Percentiles rank a stretch among this genome's conserved stretches.
These are phyloP conservation scores for Fragaria nilgerrensis DNA, from an alignment of 306 rosid genomes.

Conservation along the genomic window DNA sequence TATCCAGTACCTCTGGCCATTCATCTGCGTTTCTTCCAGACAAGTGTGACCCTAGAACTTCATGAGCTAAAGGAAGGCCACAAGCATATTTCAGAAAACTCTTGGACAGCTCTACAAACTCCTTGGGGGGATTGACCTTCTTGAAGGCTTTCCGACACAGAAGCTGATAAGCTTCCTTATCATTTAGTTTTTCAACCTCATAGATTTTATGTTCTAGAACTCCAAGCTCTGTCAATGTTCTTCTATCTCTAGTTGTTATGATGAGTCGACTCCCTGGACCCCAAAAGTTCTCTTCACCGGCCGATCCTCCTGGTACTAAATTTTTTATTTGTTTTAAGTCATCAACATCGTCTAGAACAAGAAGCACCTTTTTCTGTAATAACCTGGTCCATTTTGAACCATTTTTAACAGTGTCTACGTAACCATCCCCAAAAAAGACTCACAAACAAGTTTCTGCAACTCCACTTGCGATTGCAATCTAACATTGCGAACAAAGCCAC, in stretches of 20 bases:
- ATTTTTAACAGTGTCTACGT: too few relatives aligned
- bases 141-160: constrained; percentile 5
- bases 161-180: constrained; percentile 1
- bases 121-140: neutral
- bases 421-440: too few relatives aligned
- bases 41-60: constrained; percentile 14
- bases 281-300: neutral
- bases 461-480: neutral
- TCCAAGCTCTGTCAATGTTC: neutral
- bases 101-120: neutral
- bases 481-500: neutral
- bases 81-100: constrained; percentile 9
- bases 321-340: neutral
- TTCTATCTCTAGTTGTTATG: constrained; percentile 15
- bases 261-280: neutral
- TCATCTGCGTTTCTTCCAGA: neutral
- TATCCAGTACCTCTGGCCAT: constrained; percentile 4
- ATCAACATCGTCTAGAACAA: constrained; percentile 22
- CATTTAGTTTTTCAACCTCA: constrained; percentile 1
- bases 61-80: constrained; percentile 22
- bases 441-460: neutral
- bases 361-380: neutral
- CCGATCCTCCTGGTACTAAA: neutral
- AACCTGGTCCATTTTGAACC: neutral
- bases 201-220: neutral